Conservation (phyloP, 2,329 filamentous ascomycete genomes). For the Microcera coccophila region DNA sequence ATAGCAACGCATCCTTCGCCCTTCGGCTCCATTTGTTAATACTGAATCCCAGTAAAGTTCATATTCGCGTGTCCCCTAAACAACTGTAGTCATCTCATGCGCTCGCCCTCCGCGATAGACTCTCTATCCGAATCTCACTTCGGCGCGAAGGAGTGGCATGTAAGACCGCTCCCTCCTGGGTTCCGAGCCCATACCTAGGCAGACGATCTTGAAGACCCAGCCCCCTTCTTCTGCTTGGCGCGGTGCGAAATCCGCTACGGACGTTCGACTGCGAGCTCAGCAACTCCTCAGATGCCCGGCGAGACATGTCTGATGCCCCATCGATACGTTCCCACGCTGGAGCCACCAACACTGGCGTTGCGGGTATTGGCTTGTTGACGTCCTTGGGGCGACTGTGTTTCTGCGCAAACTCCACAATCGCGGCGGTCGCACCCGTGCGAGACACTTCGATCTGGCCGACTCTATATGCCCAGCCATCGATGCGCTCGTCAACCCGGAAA, state of each 20-base stretch:
- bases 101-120: background rate
- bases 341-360: background rate
- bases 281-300: too few species aligned
- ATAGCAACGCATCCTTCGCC: too few species aligned
- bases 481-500: constrained; percentile 11
- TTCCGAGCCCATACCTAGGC: too few species aligned
- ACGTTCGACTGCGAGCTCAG: too few species aligned
- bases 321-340: background rate
- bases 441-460: constrained; percentile 30
- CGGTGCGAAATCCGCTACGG: too few species aligned
- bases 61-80: too few species aligned
- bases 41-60: too few species aligned
- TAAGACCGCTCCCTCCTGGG: background rate
- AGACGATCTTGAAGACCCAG: background rate
- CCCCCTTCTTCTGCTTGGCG: background rate
- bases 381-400: too few species aligned
- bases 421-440: constrained; percentile 23
- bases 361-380: background rate
- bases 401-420: constrained; percentile 30
- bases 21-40: too few species aligned
- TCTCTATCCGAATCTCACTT: background rate
- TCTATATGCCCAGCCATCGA: constrained; percentile 32
- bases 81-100: too few species aligned
- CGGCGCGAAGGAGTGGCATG: background rate
- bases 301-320: too few species aligned